Percentiles rank a stretch among this genome's conserved stretches.
These are phyloP conservation scores for Trichoderma sp. DNA, from an alignment of 2,329 filamentous ascomycete genomes.

Conservation along the genomic window DNA sequence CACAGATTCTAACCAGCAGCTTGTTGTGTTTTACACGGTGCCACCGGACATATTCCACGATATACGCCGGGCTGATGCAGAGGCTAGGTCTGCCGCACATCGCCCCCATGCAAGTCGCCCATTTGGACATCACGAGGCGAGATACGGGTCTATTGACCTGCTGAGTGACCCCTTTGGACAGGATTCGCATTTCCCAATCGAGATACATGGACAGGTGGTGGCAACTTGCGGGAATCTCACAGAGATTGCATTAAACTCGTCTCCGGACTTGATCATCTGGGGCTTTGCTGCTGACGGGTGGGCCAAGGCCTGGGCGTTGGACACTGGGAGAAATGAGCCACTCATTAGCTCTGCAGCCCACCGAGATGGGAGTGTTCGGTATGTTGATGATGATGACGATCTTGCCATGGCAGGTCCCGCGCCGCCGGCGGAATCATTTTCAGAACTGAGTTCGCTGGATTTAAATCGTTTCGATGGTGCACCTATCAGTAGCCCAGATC, in stretches of 20 bases:
- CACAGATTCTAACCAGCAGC: slow-evolving; percentile 29
- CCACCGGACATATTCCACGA: slow-evolving; percentile 53
- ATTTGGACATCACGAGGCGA: slow-evolving; percentile 20
- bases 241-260: slow-evolving; percentile 34
- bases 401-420: slow-evolving; percentile 28
- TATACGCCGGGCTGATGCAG: slow-evolving; percentile 24
- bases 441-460: not conserved
- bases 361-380: slow-evolving; percentile 33
- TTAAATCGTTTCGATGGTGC: slow-evolving; percentile 18
- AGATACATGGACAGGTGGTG: slow-evolving; percentile 32
- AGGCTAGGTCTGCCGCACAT: slow-evolving; percentile 13
- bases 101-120: slow-evolving; percentile 10
- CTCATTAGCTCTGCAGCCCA: slow-evolving; percentile 27
- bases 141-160: slow-evolving; percentile 24
- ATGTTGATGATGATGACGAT: slow-evolving; percentile 32
- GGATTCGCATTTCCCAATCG: slow-evolving; percentile 27
- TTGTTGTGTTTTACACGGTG: slow-evolving; percentile 58
- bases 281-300: slow-evolving; percentile 35
- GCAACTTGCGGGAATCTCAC: slow-evolving; percentile 32
- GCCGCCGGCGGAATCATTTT: not conserved
- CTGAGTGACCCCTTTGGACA: slow-evolving; percentile 22
- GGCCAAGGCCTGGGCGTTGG: slow-evolving; percentile 33
- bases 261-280: slow-evolving; percentile 36
- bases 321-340: slow-evolving; percentile 24
- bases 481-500: not conserved